Evolutionary conservation across 192 early-diverging fungal species (phyloP).

Genomic region (Backusella psychrophila): DNA sequence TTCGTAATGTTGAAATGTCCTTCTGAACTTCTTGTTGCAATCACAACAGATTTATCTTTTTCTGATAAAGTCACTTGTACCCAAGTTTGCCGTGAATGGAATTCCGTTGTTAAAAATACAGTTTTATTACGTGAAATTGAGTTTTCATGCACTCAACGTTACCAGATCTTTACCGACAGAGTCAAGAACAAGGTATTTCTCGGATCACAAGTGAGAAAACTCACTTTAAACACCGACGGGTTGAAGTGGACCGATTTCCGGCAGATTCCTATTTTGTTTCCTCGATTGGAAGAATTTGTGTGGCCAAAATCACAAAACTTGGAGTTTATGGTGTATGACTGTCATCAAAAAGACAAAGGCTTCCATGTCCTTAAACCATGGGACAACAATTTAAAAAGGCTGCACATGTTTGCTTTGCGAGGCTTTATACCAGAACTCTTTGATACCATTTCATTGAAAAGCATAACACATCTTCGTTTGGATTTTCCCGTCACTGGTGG

Average conservation of each 20-base stretch:
- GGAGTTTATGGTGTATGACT: neutral
- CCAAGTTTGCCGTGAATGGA: neutral
- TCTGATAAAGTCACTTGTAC: neutral
- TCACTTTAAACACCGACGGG: neutral
- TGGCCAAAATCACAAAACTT: neutral
- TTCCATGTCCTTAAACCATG: neutral
- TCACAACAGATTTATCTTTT: neutral
- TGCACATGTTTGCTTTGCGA: neutral
- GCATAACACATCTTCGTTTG: neutral
- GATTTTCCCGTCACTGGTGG: neutral
- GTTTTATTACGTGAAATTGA: neutral
- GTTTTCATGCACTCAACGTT: neutral
- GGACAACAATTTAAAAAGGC: neutral
- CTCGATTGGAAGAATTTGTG: neutral
- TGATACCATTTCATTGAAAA: neutral
- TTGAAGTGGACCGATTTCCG: neutral
- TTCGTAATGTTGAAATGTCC: neutral
- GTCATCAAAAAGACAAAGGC: neutral
- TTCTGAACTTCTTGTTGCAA: neutral
- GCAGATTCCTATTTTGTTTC: neutral
- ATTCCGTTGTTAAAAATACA: neutral
- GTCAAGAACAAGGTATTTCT: neutral
- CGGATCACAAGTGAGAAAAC: neutral
- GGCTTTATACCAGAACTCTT: neutral
- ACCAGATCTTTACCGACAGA: neutral